A percentile compares a stretch with the other conserved stretches of the same genome.
Conservation (phyloP, 1,139 yeast genomes). For the Geotrichum restrictum region DNA sequence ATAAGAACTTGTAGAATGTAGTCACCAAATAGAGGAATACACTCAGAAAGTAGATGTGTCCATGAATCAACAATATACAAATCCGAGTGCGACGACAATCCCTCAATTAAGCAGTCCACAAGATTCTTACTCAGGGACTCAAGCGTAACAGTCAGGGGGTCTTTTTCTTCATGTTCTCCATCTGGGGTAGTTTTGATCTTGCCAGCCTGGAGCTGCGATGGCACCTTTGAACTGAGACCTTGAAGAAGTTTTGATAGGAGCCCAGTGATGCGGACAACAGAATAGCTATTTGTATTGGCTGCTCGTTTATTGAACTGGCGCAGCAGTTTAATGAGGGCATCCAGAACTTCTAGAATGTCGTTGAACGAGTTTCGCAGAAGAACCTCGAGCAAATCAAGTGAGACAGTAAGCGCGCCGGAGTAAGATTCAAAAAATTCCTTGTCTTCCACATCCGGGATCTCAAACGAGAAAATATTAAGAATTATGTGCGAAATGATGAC, state of each 20-base stretch:
- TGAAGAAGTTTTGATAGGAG: constrained; percentile 22
- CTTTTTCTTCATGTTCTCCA: constrained; percentile 13
- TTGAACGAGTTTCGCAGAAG: constrained; percentile 16
- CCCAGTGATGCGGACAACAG: constrained; percentile 22
- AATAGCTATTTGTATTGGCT: constrained; percentile 17
- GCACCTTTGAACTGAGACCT: constrained; percentile 14
- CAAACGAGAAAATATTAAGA: constrained; percentile 44
- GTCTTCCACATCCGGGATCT: constrained; percentile 15
- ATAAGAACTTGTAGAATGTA: constrained; percentile 51
- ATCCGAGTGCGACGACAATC: constrained; percentile 36
- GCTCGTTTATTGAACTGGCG: constrained; percentile 19
- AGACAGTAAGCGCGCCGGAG: constrained; percentile 12
- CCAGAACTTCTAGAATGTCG: constrained; percentile 21
- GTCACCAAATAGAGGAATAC: constrained; percentile 49
- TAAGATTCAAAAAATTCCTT: constrained; percentile 17
- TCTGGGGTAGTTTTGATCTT: not conserved
- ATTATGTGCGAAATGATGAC: constrained; percentile 49
- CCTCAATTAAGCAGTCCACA: constrained; percentile 41
- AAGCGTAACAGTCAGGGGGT: constrained; percentile 11
- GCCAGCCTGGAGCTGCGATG: constrained; percentile 8
- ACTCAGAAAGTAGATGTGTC: constrained; percentile 45
- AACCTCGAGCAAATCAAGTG: constrained; percentile 15
- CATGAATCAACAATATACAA: constrained; percentile 48
- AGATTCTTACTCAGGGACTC: constrained; percentile 20
- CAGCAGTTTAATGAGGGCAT: constrained; percentile 19